Percentiles rank a stretch among this genome's conserved stretches.
phyloP scores from a whole-genome alignment of 148 eudicot genomes.

The Limonium bicolor region DNA sequence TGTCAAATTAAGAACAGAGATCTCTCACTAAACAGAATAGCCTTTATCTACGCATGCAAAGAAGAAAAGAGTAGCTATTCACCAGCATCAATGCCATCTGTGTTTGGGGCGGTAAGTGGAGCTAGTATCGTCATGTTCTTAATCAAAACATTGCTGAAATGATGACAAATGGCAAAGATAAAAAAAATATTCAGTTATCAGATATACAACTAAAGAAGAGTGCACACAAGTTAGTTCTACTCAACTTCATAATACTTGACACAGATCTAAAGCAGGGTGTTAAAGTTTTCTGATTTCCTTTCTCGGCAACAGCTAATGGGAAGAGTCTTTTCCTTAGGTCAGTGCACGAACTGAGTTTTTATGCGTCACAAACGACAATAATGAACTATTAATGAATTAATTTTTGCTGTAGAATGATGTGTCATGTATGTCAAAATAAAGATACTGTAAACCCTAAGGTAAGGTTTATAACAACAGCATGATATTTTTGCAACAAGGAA shows the following conservation, averaged over 20 bases:
- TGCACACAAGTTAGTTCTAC: too few species aligned
- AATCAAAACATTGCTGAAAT: conserved; percentile 65
- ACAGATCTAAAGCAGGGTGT: background rate
- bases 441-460: too few species aligned
- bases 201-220: background rate
- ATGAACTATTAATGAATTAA: too few species aligned
- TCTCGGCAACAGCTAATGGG: too few species aligned
- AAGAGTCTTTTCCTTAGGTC: background rate
- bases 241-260: background rate
- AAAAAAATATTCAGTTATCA: background rate
- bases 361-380: background rate
- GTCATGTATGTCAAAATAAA: background rate
- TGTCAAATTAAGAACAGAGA: background rate
- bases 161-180: background rate
- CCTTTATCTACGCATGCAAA: background rate
- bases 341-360: background rate
- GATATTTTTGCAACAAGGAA: background rate
- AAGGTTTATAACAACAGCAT: too few species aligned
- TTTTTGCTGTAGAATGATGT: background rate
- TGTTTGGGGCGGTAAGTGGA: conserved; percentile 89
- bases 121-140: conserved; percentile 89
- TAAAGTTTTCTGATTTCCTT: background rate
- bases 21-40: background rate
- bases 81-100: conserved; percentile 99
- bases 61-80: background rate